These are phyloP conservation scores for Hansenula anomala DNA, from an alignment of 1,139 yeast species.

Conservation along the genomic window DNA sequence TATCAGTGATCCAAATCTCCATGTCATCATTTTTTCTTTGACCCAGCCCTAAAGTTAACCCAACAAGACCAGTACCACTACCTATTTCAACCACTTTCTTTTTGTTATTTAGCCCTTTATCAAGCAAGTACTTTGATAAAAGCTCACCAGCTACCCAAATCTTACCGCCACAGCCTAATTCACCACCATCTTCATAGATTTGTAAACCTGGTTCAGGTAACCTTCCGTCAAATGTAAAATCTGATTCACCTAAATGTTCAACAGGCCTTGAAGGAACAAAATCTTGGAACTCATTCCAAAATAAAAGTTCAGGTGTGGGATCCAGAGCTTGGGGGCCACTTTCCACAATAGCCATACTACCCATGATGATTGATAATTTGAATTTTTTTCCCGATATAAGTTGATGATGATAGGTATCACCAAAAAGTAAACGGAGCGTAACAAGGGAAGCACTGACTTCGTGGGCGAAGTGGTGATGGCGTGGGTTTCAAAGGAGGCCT, in stretches of 20 bases:
- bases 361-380: too few species aligned
- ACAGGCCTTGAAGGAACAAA: conserved; percentile 28
- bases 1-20: conserved; percentile 38
- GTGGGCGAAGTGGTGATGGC: too few species aligned
- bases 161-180: conserved; percentile 55
- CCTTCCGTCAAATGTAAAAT: conserved; percentile 37
- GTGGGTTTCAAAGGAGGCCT: too few species aligned
- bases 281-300: conserved; percentile 19
- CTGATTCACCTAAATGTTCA: conserved; percentile 35
- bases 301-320: background rate
- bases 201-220: conserved; percentile 31
- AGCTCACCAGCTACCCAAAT: conserved; percentile 57
- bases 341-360: too few species aligned
- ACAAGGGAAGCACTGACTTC: too few species aligned
- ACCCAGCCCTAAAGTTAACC: conserved; percentile 29
- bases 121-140: conserved; percentile 37
- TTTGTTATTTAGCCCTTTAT: conserved; percentile 15
- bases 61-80: conserved; percentile 53
- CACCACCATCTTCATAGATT: conserved; percentile 52
- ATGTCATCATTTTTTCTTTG: conserved; percentile 23
- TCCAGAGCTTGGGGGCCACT: too few species aligned
- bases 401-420: too few species aligned
- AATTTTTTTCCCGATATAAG: too few species aligned
- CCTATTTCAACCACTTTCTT: conserved; percentile 44
- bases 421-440: too few species aligned